Percentiles rank a stretch among this genome's conserved stretches.
Evolutionary conservation across 1,139 yeast genomes (phyloP).

Genomic region (Blastobotrys indianensis): DNA sequence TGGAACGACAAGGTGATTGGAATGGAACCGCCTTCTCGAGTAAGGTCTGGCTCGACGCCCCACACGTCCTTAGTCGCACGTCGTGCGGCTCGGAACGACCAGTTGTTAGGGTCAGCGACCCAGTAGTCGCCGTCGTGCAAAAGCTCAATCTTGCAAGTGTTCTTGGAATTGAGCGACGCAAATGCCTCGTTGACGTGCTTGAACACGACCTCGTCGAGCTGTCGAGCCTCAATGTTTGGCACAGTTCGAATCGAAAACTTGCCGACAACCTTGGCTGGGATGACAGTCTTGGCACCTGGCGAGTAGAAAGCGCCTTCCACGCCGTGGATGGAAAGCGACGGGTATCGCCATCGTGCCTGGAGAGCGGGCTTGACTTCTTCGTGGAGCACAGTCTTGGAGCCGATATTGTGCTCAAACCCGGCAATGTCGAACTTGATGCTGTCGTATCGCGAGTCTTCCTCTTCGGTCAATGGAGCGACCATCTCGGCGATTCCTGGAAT

Average conservation of each 20-base stretch:
- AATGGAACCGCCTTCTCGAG: conserved; percentile 98
- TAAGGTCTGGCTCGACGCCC: conserved; percentile 91
- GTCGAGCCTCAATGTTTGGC: conserved; percentile 79
- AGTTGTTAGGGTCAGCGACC: conserved; percentile 92
- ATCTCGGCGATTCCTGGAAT: conserved; percentile 87
- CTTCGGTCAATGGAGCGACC: conserved; percentile 85
- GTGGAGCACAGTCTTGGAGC: conserved; percentile 77
- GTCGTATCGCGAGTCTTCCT: conserved; percentile 75
- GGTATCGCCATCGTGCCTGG: conserved; percentile 98
- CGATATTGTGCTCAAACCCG: conserved; percentile 84
- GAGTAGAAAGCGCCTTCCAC: conserved; percentile 95
- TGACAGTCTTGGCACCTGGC: conserved; percentile 95
- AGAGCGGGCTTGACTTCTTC: conserved; percentile 75
- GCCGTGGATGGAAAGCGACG: conserved; percentile 93
- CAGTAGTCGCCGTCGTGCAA: conserved; percentile 95
- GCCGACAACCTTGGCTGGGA: conserved; percentile 90
- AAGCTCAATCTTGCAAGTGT: conserved; percentile 63
- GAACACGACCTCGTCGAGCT: conserved; percentile 71
- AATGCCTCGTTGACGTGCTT: conserved; percentile 64
- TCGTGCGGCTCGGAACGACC: conserved; percentile 88
- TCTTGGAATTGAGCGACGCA: conserved; percentile 65
- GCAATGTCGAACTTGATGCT: conserved; percentile 76
- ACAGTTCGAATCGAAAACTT: conserved; percentile 97
- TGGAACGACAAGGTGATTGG: conserved; percentile 94
- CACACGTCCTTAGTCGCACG: conserved; percentile 92